Evolutionary conservation across 78 protist genomes (phyloP).

Genomic region (Pigoraptor vietnamica): DNA sequence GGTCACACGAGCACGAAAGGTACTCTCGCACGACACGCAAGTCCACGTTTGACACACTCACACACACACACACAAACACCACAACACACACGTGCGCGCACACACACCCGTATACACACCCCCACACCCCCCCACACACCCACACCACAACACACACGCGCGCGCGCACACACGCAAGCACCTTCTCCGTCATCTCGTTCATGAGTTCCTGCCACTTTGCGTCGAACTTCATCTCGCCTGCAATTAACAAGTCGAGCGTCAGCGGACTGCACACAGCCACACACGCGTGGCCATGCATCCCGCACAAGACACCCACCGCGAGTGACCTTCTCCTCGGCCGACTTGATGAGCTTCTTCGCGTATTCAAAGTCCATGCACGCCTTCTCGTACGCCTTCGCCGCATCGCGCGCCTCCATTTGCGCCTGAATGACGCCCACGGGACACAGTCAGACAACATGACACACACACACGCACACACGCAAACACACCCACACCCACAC

Average conservation of each 20-base stretch:
- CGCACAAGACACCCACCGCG: not conserved
- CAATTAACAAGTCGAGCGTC: too few species aligned
- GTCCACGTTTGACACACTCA: not conserved
- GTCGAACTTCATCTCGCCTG: not conserved
- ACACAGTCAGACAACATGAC: not conserved
- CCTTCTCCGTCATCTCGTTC: not conserved
- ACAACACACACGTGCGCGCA: not conserved
- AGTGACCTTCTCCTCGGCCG: not conserved
- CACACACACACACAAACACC: not conserved
- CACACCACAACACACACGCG: not conserved
- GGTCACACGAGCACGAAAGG: not conserved
- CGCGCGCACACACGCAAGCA: not conserved
- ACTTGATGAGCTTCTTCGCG: not conserved
- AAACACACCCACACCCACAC: not conserved
- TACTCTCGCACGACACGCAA: not conserved
- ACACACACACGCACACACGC: too few species aligned
- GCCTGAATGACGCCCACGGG: too few species aligned
- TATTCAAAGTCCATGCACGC: not conserved
- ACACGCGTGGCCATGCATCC: not conserved
- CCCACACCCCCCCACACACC: not conserved
- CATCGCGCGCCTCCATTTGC: not conserved
- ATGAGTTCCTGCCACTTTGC: not conserved
- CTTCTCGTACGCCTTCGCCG: not conserved
- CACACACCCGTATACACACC: not conserved
- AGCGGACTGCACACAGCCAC: not conserved